Base-by-base conservation (phyloP, 2,329 filamentous ascomycete species). In the Nemania sp. region DNA sequence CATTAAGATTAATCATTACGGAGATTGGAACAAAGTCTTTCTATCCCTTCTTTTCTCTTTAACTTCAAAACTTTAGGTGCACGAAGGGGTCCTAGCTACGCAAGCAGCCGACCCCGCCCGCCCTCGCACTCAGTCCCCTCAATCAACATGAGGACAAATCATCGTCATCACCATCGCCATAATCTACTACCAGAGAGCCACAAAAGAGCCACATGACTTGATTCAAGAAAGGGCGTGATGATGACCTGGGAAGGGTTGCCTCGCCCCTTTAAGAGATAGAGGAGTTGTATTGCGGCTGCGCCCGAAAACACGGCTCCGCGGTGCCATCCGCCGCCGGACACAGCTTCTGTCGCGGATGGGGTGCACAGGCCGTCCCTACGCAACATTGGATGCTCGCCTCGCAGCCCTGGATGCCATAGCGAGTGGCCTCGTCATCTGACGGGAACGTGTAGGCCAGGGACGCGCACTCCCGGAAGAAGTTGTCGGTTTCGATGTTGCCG, bases 371-470 rank as follows among this genome's bases (percentile, higher is more conserved):
- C 0, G 70, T 73, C 4, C 73, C 73, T 2, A 75, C 67, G 59
- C 73, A 75, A 58, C 73, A 75, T 8, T n/a, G 57, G 43, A 69
- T 65, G 38, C 47, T 64, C 7, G 49, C 52, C 22, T 67, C 55
- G 52, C 73, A 74, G 5, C 70, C 73, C n/a, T 49, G 18, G 35
- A 72, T 63, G 41, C 68, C 62, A 8, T 71, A 66, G 32, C 71
- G 55, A 20, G 73, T 72, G 20, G 69, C 72, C 32, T 27, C 1
- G 60, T 73, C 67, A 41, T 74, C 73, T 2, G 35, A 51, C 11
- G 73, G 68, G 56, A 61, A 73, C 5, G 73, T 75, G 45, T 73
- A 75, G 10, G 73, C 69, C 56, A 72, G 58, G 4, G 38, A n/a
- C n/a, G 59, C 35, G 49, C 73, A 74, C 6, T 62, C 65, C 32